Evolutionary conservation across 2,329 filamentous ascomycete genomes (phyloP).

Genomic region (Triangularia verruculosa): DNA sequence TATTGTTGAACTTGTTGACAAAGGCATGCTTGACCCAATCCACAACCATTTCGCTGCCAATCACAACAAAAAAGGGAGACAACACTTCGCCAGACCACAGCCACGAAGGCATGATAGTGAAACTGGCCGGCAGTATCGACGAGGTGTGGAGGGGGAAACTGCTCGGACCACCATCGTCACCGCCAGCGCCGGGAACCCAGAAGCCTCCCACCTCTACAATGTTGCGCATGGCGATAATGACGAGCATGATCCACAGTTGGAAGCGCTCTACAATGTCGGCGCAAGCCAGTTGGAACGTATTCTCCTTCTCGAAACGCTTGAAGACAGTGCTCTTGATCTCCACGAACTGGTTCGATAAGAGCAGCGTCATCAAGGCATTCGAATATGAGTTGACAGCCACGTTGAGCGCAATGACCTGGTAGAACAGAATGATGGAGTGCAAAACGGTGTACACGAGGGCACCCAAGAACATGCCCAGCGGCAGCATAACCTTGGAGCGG

Average conservation of each 20-base stretch:
- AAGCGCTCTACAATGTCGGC: slow-evolving; percentile 97
- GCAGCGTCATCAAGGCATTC: slow-evolving; percentile 85
- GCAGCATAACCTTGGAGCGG: slow-evolving; percentile 83
- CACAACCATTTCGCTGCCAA: slow-evolving; percentile 94
- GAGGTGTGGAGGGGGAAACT: slow-evolving; percentile 62
- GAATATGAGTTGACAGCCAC: slow-evolving; percentile 99
- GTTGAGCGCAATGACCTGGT: slow-evolving; percentile 95
- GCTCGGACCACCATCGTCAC: slow-evolving; percentile 48
- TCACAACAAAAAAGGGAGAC: slow-evolving; percentile 87
- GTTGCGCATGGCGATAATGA: slow-evolving; percentile 94
- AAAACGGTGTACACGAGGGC: slow-evolving; percentile 83
- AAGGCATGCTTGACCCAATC: slow-evolving; percentile 98
- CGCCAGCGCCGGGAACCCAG: slow-evolving; percentile 56
- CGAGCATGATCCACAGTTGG: slow-evolving; percentile 94
- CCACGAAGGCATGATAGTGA: slow-evolving; percentile 84
- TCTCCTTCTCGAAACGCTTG: slow-evolving; percentile 98
- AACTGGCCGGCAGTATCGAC: slow-evolving; percentile 83
- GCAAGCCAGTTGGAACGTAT: slow-evolving; percentile 92
- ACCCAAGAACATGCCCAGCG: slow-evolving; percentile 86
- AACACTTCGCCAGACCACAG: slow-evolving; percentile 76
- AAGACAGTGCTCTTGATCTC: slow-evolving; percentile 99
- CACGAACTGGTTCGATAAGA: slow-evolving; percentile 97
- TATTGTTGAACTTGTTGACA: slow-evolving; percentile 98
- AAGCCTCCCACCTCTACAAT: slow-evolving; percentile 92
- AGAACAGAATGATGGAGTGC: slow-evolving; percentile 86